phyloP scores from a whole-genome alignment of 805 yeast genomes.

The Zygoascus bituminiphila region DNA sequence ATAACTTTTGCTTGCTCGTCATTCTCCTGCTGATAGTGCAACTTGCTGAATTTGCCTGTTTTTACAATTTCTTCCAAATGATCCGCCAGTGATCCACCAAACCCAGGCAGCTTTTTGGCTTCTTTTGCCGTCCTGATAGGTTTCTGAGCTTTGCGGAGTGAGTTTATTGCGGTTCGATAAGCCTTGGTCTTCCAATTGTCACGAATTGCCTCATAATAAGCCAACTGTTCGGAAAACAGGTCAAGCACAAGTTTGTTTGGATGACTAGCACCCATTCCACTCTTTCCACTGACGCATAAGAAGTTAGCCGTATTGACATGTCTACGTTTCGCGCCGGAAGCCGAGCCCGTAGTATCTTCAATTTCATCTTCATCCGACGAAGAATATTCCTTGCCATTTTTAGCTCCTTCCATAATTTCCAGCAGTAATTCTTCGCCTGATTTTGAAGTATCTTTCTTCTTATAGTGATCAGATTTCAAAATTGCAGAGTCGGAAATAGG shows the following conservation, averaged over 20 bases:
- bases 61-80: constrained; percentile 41
- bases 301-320: constrained; percentile 1
- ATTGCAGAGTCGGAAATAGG: neutral
- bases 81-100: constrained; percentile 35
- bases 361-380: constrained; percentile 8
- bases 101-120: constrained; percentile 34
- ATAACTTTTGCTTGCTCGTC: constrained; percentile 23
- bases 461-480: neutral
- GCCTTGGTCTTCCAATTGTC: constrained; percentile 34
- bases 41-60: constrained; percentile 28
- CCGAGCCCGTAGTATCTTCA: constrained; percentile 23
- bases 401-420: neutral
- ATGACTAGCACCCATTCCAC: neutral
- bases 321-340: constrained; percentile 19
- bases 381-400: neutral
- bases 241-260: constrained; percentile 30
- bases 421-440: neutral
- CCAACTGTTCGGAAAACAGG: constrained; percentile 27
- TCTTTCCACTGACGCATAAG: neutral
- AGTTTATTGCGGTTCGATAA: constrained; percentile 38
- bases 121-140: constrained; percentile 32
- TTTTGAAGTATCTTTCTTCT: neutral
- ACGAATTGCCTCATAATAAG: constrained; percentile 28
- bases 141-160: constrained; percentile 23
- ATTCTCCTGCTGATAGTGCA: constrained; percentile 17